phyloP scores from a whole-genome alignment of 2,329 filamentous ascomycete genomes.

The Aspergillus amoenus region DNA sequence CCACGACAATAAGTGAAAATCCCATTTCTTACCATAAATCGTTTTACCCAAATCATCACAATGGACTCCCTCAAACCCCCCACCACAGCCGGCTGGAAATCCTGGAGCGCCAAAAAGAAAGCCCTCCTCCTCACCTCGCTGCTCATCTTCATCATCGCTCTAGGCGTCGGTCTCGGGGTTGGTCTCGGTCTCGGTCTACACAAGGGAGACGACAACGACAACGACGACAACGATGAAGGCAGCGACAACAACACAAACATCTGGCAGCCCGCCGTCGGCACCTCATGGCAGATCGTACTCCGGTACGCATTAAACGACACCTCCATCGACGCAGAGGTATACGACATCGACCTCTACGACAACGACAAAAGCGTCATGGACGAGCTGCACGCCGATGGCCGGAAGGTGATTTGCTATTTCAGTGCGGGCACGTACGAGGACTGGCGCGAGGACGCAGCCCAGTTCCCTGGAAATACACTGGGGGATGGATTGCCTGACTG shows the following conservation, averaged over 20 bases:
- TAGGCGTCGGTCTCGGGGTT: constrained; percentile 53
- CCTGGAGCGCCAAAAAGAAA: constrained; percentile 36
- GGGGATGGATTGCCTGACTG: constrained; percentile 63
- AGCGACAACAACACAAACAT: constrained; percentile 23
- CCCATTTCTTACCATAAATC: too few relatives aligned
- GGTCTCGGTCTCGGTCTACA: constrained; percentile 58
- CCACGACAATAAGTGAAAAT: too few relatives aligned
- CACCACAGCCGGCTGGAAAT: constrained; percentile 22
- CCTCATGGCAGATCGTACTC: constrained; percentile 64
- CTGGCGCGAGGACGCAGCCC: constrained; percentile 57
- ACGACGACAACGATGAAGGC: constrained; percentile 22
- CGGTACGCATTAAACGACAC: constrained; percentile 41
- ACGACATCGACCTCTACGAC: constrained; percentile 62
- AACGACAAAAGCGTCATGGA: constrained; percentile 49
- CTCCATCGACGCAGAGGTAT: constrained; percentile 55
- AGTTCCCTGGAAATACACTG: constrained; percentile 57
- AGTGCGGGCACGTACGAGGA: constrained; percentile 69
- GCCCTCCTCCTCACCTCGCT: constrained; percentile 25
- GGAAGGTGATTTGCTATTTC: constrained; percentile 73
- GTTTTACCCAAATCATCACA: background rate
- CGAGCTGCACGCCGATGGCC: constrained; percentile 50
- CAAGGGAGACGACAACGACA: constrained; percentile 26
- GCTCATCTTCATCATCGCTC: constrained; percentile 49
- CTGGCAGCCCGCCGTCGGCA: constrained; percentile 56
- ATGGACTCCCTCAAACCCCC: background rate